Evolutionary conservation across 306 rosid genomes (phyloP), one percentile per base, ranked within the genome.

Genomic region (Malus sieversii): DNA sequence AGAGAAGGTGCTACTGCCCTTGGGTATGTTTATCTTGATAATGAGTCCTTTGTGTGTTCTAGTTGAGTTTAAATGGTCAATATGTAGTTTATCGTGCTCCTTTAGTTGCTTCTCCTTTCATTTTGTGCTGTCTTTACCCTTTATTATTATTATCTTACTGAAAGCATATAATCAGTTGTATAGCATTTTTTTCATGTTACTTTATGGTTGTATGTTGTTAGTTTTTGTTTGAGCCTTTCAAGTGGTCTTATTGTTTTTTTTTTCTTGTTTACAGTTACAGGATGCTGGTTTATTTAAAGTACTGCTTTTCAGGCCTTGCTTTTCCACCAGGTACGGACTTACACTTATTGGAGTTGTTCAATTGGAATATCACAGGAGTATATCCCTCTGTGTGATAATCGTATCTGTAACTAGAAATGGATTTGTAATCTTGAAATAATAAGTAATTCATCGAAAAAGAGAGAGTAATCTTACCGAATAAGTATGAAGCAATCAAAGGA

Each of bases 231-330:
- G 77, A 60, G 62, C 46, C 66, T 52, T 84, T 67, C 42, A 51
- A 59, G 44, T 78, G 52, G 65, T 72, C 78, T 64, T 73, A 53
- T 79, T 35, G 71, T 58, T 16, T 58, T 16, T 69, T 69, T 71
- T 60, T 18, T 75, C 42, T 78, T 81, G 62, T 77, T 60, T 40
- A 81, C 91, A 92, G 99, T 86, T 95, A 92, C 69, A 84, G 96
- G 86, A 90, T 89, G 87, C 91, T 95, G 72, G 91, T 95, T 86
- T 95, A 95, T 85, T 88, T 95, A 79, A 95, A 90, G 84, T 95
- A 95, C 87, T 92, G 98, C 86, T 95, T 95, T 84, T 89, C 90
- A 8, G 97, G 99, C 80, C 90, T 92, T 83, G 91, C 91, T 81
- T 95, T 95, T 85, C 99, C 99, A 51, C 99, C 99, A 80, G 98